Percentiles rank a stretch among this genome's conserved stretches.
These are phyloP conservation scores for Camellia oleifera DNA, from an alignment of 179 eudicot genomes.

Conservation along the genomic window DNA sequence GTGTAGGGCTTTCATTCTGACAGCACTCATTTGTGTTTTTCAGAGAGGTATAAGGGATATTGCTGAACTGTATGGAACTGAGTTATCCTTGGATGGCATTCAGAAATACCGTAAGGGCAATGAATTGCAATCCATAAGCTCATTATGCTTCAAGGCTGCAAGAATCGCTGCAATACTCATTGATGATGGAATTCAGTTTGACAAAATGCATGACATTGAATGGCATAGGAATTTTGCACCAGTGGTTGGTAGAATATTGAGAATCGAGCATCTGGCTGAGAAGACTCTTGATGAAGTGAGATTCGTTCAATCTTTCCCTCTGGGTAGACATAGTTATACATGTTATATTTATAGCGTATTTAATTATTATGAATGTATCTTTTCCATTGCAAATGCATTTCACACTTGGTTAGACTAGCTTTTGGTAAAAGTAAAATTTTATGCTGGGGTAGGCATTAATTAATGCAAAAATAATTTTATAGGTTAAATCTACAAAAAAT, in stretches of 20 bases:
- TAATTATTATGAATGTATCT: not conserved
- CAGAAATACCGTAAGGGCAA: slow-evolving; percentile 52
- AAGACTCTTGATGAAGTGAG: slow-evolving; percentile 73
- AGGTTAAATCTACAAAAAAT: no score
- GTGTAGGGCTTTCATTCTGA: not conserved
- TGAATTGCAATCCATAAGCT: slow-evolving; percentile 57
- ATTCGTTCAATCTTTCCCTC: slow-evolving; percentile 6
- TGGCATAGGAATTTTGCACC: slow-evolving; percentile 75
- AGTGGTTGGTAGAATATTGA: slow-evolving; percentile 70
- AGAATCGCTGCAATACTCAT: slow-evolving; percentile 66
- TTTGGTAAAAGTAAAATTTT: not conserved
- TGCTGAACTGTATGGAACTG: slow-evolving; percentile 71
- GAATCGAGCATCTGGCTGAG: slow-evolving; percentile 90
- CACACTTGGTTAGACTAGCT: not conserved
- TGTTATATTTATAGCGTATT: not conserved
- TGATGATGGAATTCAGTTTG: slow-evolving; percentile 83
- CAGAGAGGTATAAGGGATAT: slow-evolving; percentile 89
- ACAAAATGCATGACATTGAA: slow-evolving; percentile 56
- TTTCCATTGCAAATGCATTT: not conserved
- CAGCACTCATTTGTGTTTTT: slow-evolving; percentile 15
- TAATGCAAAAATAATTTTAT: no score
- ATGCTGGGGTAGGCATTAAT: no score
- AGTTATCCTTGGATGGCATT: slow-evolving; percentile 57
- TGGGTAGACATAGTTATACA: not conserved
- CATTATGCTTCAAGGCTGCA: slow-evolving; percentile 74